A percentile compares a stretch with the other conserved stretches of the same genome.
phyloP scores from a whole-genome alignment of 2,329 filamentous ascomycete species.

The Colletotrichum sp. region DNA sequence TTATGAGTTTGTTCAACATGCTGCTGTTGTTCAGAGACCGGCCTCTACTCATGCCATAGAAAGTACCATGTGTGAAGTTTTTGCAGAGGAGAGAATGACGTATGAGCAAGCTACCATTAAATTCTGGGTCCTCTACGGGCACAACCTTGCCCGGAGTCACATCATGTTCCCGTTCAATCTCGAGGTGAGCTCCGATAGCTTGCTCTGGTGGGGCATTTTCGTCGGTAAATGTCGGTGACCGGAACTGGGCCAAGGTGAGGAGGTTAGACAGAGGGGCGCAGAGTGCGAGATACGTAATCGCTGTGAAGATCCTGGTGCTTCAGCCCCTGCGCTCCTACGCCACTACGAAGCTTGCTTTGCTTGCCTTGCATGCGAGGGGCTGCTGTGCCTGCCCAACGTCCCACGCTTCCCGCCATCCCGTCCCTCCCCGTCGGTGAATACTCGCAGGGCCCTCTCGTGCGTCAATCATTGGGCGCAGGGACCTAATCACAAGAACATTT shows the following conservation, averaged over 20 bases:
- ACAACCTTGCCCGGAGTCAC: neutral
- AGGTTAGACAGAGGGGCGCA: neutral
- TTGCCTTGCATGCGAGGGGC: neutral
- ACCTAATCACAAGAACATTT: neutral
- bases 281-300: neutral
- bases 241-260: neutral
- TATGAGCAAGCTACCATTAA: neutral
- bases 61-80: neutral
- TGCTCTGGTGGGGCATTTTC: neutral
- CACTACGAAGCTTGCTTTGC: slow-evolving; percentile 10
- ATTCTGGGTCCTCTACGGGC: neutral
- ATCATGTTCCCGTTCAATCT: neutral
- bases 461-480: neutral
- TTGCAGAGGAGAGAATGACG: neutral
- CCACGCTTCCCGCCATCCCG: neutral
- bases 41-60: neutral
- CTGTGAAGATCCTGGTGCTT: neutral
- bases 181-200: neutral
- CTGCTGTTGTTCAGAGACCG: neutral
- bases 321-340: slow-evolving; percentile 6
- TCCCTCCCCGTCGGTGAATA: neutral
- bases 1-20: neutral
- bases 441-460: neutral
- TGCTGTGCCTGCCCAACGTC: neutral
- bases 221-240: neutral